Conservation (phyloP, 139 green algal genomes). For the Chlamydomonas sp. region DNA sequence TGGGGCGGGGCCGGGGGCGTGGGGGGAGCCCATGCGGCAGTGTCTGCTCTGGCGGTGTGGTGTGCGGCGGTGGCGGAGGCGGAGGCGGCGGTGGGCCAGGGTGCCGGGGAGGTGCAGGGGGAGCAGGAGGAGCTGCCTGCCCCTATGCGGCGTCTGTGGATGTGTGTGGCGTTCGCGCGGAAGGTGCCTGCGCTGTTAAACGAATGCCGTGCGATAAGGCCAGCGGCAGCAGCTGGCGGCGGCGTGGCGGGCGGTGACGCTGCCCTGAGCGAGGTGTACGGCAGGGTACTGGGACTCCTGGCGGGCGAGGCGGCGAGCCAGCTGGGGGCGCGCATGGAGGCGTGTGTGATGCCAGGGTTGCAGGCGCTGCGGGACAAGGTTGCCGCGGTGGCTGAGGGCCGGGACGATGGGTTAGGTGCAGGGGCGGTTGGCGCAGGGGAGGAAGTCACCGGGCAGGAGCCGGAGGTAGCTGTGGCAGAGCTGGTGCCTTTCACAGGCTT, state of each 20-base stretch:
- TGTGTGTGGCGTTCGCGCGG: background rate
- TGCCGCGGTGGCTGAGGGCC: background rate
- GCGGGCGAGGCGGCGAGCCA: background rate
- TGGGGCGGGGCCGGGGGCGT: background rate
- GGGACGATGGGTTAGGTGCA: background rate
- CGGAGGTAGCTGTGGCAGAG: background rate
- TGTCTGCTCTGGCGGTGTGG: background rate
- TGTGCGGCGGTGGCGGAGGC: background rate
- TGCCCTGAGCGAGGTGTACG: constrained; percentile 9
- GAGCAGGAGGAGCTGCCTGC: background rate
- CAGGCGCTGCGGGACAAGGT: background rate
- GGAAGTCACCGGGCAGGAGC: background rate
- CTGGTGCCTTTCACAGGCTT: constrained; percentile 58
- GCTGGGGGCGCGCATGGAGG: background rate
- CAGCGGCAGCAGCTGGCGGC: background rate
- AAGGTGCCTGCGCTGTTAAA: background rate
- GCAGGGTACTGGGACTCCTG: background rate
- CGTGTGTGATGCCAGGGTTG: background rate
- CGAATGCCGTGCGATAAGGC: background rate
- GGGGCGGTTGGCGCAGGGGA: background rate
- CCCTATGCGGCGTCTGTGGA: constrained; percentile 8
- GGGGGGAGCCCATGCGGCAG: constrained; percentile 10
- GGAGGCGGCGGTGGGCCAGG: background rate
- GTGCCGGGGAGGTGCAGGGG: background rate
- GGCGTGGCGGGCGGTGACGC: background rate